Evolutionary conservation across 768 basidiomycete species (phyloP).

Genomic region (Pulveroboletus sp.): DNA sequence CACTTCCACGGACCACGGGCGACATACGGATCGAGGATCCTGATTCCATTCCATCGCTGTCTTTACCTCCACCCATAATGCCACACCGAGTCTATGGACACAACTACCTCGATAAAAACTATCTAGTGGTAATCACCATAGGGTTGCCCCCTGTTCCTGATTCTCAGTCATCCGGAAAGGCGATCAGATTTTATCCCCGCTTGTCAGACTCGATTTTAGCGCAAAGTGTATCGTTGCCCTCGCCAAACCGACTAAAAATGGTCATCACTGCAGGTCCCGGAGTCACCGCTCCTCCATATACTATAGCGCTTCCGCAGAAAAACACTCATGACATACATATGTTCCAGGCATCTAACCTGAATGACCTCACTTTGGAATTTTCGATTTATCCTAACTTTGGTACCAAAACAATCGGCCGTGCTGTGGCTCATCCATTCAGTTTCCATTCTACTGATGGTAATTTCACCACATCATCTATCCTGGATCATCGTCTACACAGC

Average conservation of each 20-base stretch:
- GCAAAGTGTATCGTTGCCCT: slow-evolving; percentile 62
- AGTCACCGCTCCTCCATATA: slow-evolving; percentile 83
- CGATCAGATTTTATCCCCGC: slow-evolving; percentile 69
- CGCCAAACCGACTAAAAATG: slow-evolving; percentile 80
- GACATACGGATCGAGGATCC: slow-evolving; percentile 58
- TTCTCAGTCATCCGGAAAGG: slow-evolving; percentile 33
- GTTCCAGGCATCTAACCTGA: slow-evolving; percentile 79
- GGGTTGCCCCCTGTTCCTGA: slow-evolving; percentile 46
- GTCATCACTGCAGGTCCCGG: slow-evolving; percentile 90
- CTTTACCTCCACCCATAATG: slow-evolving; percentile 96
- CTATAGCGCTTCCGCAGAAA: slow-evolving; percentile 77
- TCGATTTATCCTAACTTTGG: slow-evolving; percentile 98
- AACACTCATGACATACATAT: slow-evolving; percentile 69
- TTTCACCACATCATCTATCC: slow-evolving; percentile 65
- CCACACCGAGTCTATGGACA: slow-evolving; percentile 97
- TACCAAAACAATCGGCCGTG: slow-evolving; percentile 92
- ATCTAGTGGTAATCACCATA: slow-evolving; percentile 81
- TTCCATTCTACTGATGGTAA: slow-evolving; percentile 55
- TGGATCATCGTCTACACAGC: slow-evolving; percentile 89
- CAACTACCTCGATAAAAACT: slow-evolving; percentile 84
- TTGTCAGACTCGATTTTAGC: slow-evolving; percentile 64
- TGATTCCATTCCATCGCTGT: slow-evolving; percentile 91
- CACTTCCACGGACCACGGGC: slow-evolving; percentile 24
- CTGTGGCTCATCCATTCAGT: slow-evolving; percentile 74
- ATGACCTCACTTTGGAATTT: slow-evolving; percentile 78